phyloP scores from a whole-genome alignment of 2,329 filamentous ascomycete genomes.

The Colletotrichum navitas region DNA sequence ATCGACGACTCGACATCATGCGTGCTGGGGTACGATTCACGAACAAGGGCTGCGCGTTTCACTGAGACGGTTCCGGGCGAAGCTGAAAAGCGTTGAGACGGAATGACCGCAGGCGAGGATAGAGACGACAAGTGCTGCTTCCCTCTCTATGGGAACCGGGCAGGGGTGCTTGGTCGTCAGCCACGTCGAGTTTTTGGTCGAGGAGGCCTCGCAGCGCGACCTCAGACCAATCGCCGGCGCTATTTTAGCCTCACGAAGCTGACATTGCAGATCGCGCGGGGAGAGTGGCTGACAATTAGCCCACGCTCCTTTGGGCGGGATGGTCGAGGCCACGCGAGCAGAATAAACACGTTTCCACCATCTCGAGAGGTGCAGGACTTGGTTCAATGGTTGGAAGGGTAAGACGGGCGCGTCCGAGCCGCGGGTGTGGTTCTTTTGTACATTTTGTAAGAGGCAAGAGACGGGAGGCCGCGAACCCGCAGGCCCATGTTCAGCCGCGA shows the following conservation, averaged over 20 bases:
- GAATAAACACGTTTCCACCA: neutral
- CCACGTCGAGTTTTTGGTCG: constrained; percentile 9
- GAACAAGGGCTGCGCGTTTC: constrained; percentile 28
- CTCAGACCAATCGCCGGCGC: constrained; percentile 1
- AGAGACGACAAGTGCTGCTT: constrained; percentile 10
- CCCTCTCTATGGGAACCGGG: neutral
- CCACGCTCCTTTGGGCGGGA: constrained; percentile 29
- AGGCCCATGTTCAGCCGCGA: constrained; percentile 32
- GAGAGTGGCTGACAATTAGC: neutral
- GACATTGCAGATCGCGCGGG: constrained; percentile 16
- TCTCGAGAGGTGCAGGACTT: constrained; percentile 33
- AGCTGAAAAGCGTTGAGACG: constrained; percentile 34
- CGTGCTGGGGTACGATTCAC: constrained; percentile 35
- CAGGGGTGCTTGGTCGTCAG: neutral
- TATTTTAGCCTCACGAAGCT: constrained; percentile 9
- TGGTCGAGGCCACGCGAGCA: constrained; percentile 26
- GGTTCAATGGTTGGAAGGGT: constrained; percentile 32
- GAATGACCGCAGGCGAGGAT: constrained; percentile 25
- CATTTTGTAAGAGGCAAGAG: neutral
- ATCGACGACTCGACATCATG: constrained; percentile 34
- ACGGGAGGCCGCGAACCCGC: constrained; percentile 31
- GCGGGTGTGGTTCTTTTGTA: constrained; percentile 23
- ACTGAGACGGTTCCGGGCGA: constrained; percentile 30
- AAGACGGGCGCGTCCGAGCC: constrained; percentile 35
- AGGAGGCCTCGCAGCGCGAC: constrained; percentile 10